phyloP scores from a whole-genome alignment of 2,329 filamentous ascomycete species.

The Orbilia javanica region DNA sequence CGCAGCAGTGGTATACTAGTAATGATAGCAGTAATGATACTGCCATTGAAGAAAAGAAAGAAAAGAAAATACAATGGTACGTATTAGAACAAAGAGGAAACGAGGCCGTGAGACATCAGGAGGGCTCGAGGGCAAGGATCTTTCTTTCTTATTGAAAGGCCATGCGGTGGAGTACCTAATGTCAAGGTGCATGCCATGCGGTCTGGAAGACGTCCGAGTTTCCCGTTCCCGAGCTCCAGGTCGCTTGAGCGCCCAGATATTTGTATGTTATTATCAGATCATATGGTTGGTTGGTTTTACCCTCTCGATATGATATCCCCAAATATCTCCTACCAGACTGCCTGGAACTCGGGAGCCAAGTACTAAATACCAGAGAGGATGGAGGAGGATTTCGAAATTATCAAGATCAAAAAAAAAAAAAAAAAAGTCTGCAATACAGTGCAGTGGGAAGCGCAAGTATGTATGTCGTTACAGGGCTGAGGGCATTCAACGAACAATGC shows the following conservation, averaged over 20 bases:
- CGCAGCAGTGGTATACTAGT: too few species aligned
- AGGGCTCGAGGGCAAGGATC: slow-evolving; percentile 36
- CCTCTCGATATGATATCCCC: too few species aligned
- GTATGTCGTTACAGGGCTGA: too few species aligned
- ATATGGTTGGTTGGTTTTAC: too few species aligned
- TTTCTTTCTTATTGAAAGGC: slow-evolving; percentile 17
- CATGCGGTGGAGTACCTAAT: neutral
- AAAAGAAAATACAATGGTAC: neutral
- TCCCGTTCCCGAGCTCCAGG: slow-evolving; percentile 9
- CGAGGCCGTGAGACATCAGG: slow-evolving; percentile 52
- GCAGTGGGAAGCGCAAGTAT: too few species aligned
- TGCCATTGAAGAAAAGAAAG: too few species aligned
- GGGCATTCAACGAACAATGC: slow-evolving; percentile 1
- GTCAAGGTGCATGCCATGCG: too few species aligned
- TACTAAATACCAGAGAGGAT: too few species aligned
- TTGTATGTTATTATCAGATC: too few species aligned
- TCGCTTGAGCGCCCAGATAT: slow-evolving; percentile 11
- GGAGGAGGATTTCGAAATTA: neutral
- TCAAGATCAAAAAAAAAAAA: neutral
- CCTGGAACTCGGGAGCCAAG: too few species aligned
- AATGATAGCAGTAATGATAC: too few species aligned
- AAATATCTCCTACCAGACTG: too few species aligned
- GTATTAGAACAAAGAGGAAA: slow-evolving; percentile 44
- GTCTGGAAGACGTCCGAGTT: slow-evolving; percentile 2
- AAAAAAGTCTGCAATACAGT: slow-evolving; percentile 7